Evolutionary conservation across 192 early-diverging fungal genomes (phyloP), one percentile per base, ranked within the genome.

Genomic region (Coemansia sp.): DNA sequence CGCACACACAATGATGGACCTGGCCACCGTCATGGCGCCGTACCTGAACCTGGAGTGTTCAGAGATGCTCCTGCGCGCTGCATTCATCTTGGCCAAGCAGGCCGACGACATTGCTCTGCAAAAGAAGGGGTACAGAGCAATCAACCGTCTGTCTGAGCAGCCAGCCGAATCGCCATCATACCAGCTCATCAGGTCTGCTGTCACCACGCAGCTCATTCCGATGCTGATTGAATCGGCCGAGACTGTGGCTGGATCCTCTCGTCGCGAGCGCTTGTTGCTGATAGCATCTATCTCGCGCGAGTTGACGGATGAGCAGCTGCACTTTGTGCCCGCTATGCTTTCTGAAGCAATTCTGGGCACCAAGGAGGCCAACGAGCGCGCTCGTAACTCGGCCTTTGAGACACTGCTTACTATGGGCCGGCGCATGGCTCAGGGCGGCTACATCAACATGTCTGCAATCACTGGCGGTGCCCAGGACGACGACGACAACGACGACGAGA

Each of bases 111-210:
- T 86, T 0, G 81, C 79, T 10, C 58, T 96, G 14, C 96, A 97
- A 59, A 98, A 98, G 81, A 94, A 92, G 75, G 90, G 87, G 0
- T 98, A 98, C 80, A 94, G 94, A 76, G 78, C 87, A 5, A 81
- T 98, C 10, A 71, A 64, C 13, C 77, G 62, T 10, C 64, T 80
- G 19, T 58, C 52, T 15, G 70, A 56, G 18, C 59, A 71, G 52
- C 41, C 64, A 13, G 50, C 64, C 19, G 57, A 61, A 24, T 48
- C 61, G n/a, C 48, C 46, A 9, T 59, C 56, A 6, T 52, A 67
- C 9, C 60, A 62, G 46, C 50, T 78, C 20, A 52, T 67, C 18
- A 51, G 50, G 26, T 37, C 49, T 15, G 29, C 54, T 24, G 48
- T 96, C 51, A 59, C 80, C 40, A 61, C 61, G 10, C 65, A 81